phyloP scores from a whole-genome alignment of 495 filamentous ascomycete genomes.

The Aspergillus diversus region DNA sequence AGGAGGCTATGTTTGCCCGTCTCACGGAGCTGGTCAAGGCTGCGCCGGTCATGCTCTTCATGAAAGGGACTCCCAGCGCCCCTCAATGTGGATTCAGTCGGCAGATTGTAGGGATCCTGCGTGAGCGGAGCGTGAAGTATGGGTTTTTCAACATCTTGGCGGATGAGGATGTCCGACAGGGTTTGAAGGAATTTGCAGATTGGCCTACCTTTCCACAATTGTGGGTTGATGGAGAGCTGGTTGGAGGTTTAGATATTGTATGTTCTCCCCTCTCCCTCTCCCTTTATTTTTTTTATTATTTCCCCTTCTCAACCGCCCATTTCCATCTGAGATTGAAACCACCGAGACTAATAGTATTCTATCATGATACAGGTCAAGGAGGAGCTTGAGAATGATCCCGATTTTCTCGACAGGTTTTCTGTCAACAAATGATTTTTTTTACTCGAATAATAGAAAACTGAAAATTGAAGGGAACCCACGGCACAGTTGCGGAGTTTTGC shows the following conservation, averaged over 20 bases:
- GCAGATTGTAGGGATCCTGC: constrained; percentile 80
- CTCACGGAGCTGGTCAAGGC: constrained; percentile 84
- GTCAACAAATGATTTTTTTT: constrained; percentile 40
- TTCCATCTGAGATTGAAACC: not conserved
- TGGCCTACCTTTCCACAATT: constrained; percentile 98
- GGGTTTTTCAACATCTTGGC: constrained; percentile 99
- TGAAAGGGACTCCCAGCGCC: constrained; percentile 78
- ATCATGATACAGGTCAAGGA: constrained; percentile 71
- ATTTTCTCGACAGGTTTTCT: constrained; percentile 74
- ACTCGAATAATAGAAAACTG: constrained; percentile 17
- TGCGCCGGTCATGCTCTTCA: constrained; percentile 95
- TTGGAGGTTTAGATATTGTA: constrained; percentile 97
- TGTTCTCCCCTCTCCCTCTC: constrained; percentile 40
- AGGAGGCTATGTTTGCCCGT: constrained; percentile 78
- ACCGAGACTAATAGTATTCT: not conserved
- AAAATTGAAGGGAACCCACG: not conserved
- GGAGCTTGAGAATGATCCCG: constrained; percentile 68
- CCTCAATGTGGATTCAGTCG: constrained; percentile 96
- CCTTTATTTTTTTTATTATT: constrained; percentile 10
- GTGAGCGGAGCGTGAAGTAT: constrained; percentile 89
- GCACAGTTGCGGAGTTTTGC: not conserved
- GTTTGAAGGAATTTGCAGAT: constrained; percentile 90
- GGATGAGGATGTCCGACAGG: constrained; percentile 96
- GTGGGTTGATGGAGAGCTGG: constrained; percentile 78
- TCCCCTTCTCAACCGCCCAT: constrained; percentile 18